phyloP scores from a whole-genome alignment of 257 asterid species.

The Henckelia pumila region DNA sequence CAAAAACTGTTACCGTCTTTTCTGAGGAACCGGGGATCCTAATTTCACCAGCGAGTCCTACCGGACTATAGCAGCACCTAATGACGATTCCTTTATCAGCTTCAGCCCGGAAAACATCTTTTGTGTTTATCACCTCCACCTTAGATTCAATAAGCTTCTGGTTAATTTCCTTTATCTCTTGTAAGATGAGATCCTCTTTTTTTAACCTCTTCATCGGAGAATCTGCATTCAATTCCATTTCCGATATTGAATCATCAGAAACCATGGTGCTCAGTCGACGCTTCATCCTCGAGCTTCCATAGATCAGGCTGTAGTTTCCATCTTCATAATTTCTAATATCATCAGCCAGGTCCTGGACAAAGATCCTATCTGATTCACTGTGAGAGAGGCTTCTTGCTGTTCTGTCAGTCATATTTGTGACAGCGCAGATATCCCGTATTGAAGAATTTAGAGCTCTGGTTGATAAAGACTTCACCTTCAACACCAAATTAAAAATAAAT shows the following conservation, averaged over 20 bases:
- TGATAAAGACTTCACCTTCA: constrained; percentile 50
- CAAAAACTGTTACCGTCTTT: constrained; percentile 27
- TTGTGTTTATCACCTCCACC: constrained; percentile 34
- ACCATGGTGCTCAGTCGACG: constrained; percentile 24
- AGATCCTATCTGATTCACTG: constrained; percentile 19
- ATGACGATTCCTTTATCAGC: constrained; percentile 29
- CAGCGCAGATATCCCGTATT: constrained; percentile 33
- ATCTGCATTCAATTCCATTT: constrained; percentile 11
- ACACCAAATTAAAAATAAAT: constrained; percentile 12
- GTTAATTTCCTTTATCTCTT: constrained; percentile 52
- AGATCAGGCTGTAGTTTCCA: constrained; percentile 14
- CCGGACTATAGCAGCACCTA: constrained; percentile 42
- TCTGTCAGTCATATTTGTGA: constrained; percentile 33
- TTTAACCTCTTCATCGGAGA: constrained; percentile 26
- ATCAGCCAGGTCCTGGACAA: constrained; percentile 38
- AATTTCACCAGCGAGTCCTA: constrained; percentile 26
- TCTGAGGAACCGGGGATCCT: constrained; percentile 22
- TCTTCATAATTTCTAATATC: constrained; percentile 23
- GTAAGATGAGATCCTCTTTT: constrained; percentile 36
- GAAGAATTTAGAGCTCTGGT: constrained; percentile 31
- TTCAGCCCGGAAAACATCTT: constrained; percentile 25
- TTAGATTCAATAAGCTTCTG: constrained; percentile 38
- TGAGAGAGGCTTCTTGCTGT: constrained; percentile 18
- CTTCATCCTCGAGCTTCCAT: constrained; percentile 23
- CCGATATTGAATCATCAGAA: constrained; percentile 12